These are phyloP conservation scores for Dothideomycetes sp. DNA, from an alignment of 2,329 filamentous ascomycete genomes.

Conservation along the genomic window DNA sequence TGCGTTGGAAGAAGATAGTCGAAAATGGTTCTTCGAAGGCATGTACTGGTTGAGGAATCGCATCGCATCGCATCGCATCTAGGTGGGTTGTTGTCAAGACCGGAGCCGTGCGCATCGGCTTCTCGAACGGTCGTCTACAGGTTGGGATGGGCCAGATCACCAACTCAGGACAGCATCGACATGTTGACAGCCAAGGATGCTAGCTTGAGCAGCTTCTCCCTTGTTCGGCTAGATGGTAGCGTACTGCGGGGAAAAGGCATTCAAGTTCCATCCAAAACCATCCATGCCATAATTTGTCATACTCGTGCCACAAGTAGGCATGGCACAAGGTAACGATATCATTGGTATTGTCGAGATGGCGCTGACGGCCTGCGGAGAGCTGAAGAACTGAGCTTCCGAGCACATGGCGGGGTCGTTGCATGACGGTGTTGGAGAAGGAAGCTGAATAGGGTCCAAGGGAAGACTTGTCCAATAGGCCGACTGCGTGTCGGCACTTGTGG, in stretches of 20 bases:
- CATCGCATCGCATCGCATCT: constrained; percentile 13
- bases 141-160: constrained; percentile 36
- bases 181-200: not conserved
- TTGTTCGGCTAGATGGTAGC: constrained; percentile 71
- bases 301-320: constrained; percentile 68
- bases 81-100: not conserved
- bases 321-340: constrained; percentile 76
- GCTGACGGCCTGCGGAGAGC: constrained; percentile 63
- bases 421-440: constrained; percentile 70
- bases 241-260: constrained; percentile 65
- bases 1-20: constrained; percentile 2
- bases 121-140: constrained; percentile 19
- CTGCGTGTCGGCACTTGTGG: constrained; percentile 61
- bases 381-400: constrained; percentile 58
- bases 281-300: constrained; percentile 53
- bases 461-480: constrained; percentile 72
- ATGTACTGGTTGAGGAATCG: not conserved
- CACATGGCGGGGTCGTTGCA: constrained; percentile 72
- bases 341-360: constrained; percentile 65
- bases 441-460: constrained; percentile 58
- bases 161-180: constrained; percentile 19
- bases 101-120: constrained; percentile 32
- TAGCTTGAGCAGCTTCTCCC: constrained; percentile 7
- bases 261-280: constrained; percentile 79
- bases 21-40: not conserved